These are phyloP conservation scores for Neurospora sp. DNA, from an alignment of 495 filamentous ascomycete genomes.

Conservation along the genomic window DNA sequence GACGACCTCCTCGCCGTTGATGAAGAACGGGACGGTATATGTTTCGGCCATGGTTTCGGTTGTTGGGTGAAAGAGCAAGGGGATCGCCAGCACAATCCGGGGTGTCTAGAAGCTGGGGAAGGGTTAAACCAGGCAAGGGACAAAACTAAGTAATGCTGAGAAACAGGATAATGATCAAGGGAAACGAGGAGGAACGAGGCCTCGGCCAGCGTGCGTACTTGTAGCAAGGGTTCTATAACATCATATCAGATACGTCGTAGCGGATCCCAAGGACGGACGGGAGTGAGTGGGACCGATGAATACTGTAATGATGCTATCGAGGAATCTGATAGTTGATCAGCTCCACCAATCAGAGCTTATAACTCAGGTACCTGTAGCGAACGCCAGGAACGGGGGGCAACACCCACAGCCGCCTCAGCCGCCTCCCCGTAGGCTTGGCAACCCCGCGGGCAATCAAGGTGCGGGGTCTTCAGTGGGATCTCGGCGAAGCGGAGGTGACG, in stretches of 20 bases:
- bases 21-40: conserved; percentile 55
- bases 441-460: too few species aligned
- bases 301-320: background rate
- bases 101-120: background rate
- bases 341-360: background rate
- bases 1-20: conserved; percentile 58
- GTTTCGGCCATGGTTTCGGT: conserved; percentile 8
- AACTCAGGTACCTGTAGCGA: background rate
- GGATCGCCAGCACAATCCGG: background rate
- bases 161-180: background rate
- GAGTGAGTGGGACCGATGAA: background rate
- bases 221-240: background rate
- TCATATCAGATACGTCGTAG: background rate
- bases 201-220: background rate
- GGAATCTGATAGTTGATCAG: background rate
- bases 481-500: conserved; percentile 15
- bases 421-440: too few species aligned
- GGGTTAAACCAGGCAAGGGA: background rate
- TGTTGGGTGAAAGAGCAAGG: background rate
- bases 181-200: background rate
- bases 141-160: background rate
- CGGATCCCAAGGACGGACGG: background rate
- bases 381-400: background rate
- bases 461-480: conserved; percentile 9
- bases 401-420: background rate